Evolutionary conservation across 2,329 filamentous ascomycete species (phyloP).

Genomic region (Saccharata proteae): DNA sequence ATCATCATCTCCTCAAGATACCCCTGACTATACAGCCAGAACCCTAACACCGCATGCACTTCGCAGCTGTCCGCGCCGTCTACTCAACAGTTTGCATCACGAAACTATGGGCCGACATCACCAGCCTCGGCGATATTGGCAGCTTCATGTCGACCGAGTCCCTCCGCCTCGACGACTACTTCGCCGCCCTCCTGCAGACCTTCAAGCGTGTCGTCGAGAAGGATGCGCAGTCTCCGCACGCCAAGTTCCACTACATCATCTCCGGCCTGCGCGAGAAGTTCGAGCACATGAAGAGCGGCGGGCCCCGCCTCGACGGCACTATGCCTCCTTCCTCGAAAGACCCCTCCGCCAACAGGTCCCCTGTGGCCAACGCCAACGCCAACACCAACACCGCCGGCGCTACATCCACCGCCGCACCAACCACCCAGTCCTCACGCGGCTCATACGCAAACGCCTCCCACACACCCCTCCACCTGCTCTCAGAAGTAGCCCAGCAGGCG

Average conservation of each 20-base stretch:
- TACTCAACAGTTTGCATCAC: slow-evolving; percentile 47
- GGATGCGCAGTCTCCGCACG: slow-evolving; percentile 30
- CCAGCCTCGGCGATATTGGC: slow-evolving; percentile 36
- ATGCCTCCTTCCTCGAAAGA: slow-evolving; percentile 4
- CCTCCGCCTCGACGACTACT: slow-evolving; percentile 34
- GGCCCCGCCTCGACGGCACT: slow-evolving; percentile 8
- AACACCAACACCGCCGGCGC: slow-evolving; percentile 3
- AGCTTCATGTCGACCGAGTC: slow-evolving; percentile 37
- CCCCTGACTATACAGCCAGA: too few species aligned
- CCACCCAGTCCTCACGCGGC: too few species aligned
- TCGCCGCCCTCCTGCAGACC: slow-evolving; percentile 34
- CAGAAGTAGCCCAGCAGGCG: slow-evolving; percentile 21
- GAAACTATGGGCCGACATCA: slow-evolving; percentile 46
- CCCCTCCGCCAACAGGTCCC: slow-evolving; percentile 8
- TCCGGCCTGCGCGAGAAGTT: slow-evolving; percentile 34
- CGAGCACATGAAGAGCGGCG: slow-evolving; percentile 30
- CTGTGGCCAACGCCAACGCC: slow-evolving; percentile 3
- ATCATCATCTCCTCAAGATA: too few species aligned
- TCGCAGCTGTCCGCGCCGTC: slow-evolving; percentile 38
- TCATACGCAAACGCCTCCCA: too few species aligned
- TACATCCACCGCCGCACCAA: slow-evolving; percentile 19
- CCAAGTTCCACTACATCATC: slow-evolving; percentile 36
- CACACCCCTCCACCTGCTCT: slow-evolving; percentile 26
- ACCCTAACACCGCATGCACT: slow-evolving; percentile 11
- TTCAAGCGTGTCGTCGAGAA: slow-evolving; percentile 31